Evolutionary conservation across 2,329 filamentous ascomycete species (phyloP).

Genomic region (Pseudogymnoascus sp.): DNA sequence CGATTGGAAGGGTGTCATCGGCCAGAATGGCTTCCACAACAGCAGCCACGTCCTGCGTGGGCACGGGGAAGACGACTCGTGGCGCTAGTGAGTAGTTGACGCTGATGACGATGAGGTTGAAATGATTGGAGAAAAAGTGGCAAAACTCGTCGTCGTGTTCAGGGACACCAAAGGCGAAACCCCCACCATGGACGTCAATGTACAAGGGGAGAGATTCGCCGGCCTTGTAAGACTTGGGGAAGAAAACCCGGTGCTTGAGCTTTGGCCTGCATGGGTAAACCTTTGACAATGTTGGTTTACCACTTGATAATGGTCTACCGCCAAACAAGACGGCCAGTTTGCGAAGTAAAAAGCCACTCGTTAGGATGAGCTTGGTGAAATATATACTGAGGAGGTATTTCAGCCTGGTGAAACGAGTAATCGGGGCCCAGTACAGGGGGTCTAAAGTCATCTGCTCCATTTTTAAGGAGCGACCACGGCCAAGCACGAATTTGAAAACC

Average conservation of each 20-base stretch:
- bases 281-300: conserved; percentile 21
- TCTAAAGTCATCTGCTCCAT: background rate
- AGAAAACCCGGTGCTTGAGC: conserved; percentile 33
- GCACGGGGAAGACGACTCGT: conserved; percentile 36
- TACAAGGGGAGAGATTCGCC: conserved; percentile 34
- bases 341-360: background rate
- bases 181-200: conserved; percentile 46
- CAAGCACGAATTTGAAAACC: background rate
- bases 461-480: background rate
- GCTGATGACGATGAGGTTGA: conserved; percentile 38
- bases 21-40: conserved; percentile 36
- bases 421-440: background rate
- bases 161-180: conserved; percentile 39
- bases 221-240: conserved; percentile 32
- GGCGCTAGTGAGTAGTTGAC: conserved; percentile 46
- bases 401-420: background rate
- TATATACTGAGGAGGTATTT: background rate
- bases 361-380: background rate
- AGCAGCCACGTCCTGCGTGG: conserved; percentile 39
- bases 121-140: conserved; percentile 34
- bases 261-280: conserved; percentile 25
- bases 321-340: background rate
- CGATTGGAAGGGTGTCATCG: conserved; percentile 40
- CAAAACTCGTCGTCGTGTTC: conserved; percentile 42
- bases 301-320: conserved; percentile 13